Conservation (phyloP, 371 early-diverging fungal species). For the Capillidium rhysosporum region DNA sequence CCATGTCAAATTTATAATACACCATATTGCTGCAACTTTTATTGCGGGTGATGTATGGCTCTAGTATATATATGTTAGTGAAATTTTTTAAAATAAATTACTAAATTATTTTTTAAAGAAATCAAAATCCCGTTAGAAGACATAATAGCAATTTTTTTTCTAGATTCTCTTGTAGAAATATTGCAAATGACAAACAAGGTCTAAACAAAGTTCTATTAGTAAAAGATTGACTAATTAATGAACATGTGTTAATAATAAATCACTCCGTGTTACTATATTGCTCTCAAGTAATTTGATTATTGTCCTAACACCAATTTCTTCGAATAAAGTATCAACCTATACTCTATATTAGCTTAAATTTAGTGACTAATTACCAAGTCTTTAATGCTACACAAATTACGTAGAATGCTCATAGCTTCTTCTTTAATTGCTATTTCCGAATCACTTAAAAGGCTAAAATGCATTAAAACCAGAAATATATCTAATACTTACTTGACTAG, state of each 20-base stretch:
- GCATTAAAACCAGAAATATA: no score
- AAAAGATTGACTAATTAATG: background rate
- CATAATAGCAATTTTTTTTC: conserved; percentile 43
- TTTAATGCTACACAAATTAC: conserved; percentile 54
- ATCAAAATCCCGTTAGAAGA: conserved; percentile 27
- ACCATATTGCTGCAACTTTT: conserved; percentile 58
- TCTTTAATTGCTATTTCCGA: conserved; percentile 39
- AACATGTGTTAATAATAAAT: conserved; percentile 21
- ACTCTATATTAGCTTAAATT: background rate
- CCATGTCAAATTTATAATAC: conserved; percentile 68
- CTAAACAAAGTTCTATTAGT: conserved; percentile 14
- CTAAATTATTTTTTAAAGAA: conserved; percentile 32
- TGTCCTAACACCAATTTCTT: conserved; percentile 38
- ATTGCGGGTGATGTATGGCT: conserved; percentile 33
- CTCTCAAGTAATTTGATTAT: conserved; percentile 42
- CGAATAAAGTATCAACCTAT: conserved; percentile 42
- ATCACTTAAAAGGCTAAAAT: conserved; percentile 35
- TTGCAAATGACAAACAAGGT: conserved; percentile 47
- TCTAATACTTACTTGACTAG: conserved; percentile 17
- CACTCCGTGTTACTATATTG: conserved; percentile 22
- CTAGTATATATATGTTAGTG: conserved; percentile 12
- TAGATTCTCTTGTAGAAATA: conserved; percentile 44
- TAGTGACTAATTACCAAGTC: conserved; percentile 17
- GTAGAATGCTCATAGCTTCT: conserved; percentile 53
- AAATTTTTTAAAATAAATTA: conserved; percentile 10